Evolutionary conservation across 2,329 filamentous ascomycete genomes (phyloP).

Genomic region (Ophiostoma triangulosporum): DNA sequence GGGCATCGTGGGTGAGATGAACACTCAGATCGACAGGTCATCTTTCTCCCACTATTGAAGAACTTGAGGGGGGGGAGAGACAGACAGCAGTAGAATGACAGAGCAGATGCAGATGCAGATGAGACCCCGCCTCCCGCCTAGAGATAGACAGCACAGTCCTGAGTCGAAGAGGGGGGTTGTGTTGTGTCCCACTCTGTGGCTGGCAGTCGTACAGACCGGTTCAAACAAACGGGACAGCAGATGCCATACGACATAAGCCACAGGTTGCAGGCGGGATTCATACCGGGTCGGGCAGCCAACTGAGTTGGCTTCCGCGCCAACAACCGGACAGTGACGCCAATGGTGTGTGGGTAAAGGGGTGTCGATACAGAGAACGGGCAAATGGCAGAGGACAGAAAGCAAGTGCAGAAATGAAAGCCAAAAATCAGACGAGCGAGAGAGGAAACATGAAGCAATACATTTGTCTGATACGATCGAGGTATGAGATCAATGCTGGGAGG

Average conservation of each 20-base stretch:
- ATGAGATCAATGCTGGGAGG: neutral
- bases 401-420: too few species aligned
- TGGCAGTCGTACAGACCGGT: neutral
- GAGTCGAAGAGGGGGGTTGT: neutral
- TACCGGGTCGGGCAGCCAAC: neutral
- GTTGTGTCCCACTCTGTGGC: neutral
- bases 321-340: neutral
- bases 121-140: neutral
- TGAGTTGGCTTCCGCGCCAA: neutral
- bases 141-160: neutral
- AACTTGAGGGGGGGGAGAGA: neutral
- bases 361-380: neutral
- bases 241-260: neutral
- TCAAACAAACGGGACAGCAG: neutral
- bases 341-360: neutral
- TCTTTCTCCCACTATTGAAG: neutral
- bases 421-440: neutral
- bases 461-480: neutral
- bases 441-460: neutral
- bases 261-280: neutral
- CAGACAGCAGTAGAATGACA: neutral
- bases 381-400: neutral
- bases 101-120: neutral
- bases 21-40: constrained; percentile 1
- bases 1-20: neutral